Percentiles rank a stretch among this genome's conserved stretches.
phyloP scores from a whole-genome alignment of 345 rosid species.

The Hibiscus mutabilis region DNA sequence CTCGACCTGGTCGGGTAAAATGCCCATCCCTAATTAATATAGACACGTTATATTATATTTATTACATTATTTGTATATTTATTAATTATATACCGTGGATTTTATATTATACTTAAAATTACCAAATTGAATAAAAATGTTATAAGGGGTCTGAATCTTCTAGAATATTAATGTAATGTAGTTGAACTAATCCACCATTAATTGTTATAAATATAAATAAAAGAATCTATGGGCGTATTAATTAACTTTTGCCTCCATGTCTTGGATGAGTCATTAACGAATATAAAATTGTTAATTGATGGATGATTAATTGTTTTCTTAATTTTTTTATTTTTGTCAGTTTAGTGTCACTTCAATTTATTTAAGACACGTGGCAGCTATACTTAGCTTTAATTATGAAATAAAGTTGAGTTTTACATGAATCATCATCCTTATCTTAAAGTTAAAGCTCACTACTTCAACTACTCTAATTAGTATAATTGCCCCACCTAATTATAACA shows the following conservation, averaged over 20 bases:
- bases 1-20: no score
- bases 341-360: not conserved
- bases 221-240: no score
- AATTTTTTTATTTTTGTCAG: not conserved
- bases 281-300: conserved; percentile 25
- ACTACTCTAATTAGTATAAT: not conserved
- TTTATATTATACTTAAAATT: no score
- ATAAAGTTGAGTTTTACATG: not conserved
- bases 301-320: not conserved
- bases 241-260: not conserved
- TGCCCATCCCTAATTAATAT: no score
- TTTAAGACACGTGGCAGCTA: not conserved
- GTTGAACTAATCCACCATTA: not conserved
- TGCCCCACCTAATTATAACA: not conserved
- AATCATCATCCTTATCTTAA: not conserved
- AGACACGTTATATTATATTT: no score
- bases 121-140: not conserved
- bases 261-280: conserved; percentile 35
- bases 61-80: no score
- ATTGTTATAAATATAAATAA: not conserved
- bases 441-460: not conserved
- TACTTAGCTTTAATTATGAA: not conserved
- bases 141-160: not conserved
- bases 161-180: not conserved
- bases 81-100: no score